Percentiles rank a stretch among this genome's conserved stretches.
These are phyloP conservation scores for Coniferiporia weirii DNA, from an alignment of 1,284 basidiomycete genomes.

Conservation along the genomic window DNA sequence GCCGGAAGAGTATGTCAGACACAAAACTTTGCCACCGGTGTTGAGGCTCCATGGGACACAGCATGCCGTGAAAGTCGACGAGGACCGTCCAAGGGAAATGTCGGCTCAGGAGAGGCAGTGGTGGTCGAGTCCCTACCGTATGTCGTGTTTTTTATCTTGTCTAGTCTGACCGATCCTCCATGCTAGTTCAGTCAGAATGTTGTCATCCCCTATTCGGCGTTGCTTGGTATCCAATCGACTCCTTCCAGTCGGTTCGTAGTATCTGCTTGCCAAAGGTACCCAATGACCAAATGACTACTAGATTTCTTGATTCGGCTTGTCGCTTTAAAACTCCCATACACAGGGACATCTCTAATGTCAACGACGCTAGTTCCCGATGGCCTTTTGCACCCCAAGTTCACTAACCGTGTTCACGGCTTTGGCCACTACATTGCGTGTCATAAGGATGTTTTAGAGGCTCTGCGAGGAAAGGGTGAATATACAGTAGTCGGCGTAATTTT, in stretches of 20 bases:
- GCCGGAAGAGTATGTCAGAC: conserved; percentile 40
- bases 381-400: conserved; percentile 59
- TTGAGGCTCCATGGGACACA: conserved; percentile 28
- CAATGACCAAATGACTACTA: conserved; percentile 24
- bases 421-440: conserved; percentile 55
- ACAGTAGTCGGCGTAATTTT: not conserved
- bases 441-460: conserved; percentile 38
- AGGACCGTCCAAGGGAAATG: conserved; percentile 51
- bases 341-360: conserved; percentile 17
- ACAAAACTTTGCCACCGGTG: conserved; percentile 53
- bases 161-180: not conserved
- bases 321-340: conserved; percentile 37
- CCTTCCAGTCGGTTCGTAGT: conserved; percentile 50
- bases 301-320: conserved; percentile 65
- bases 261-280: conserved; percentile 4
- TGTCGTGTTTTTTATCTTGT: conserved; percentile 26
- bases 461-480: conserved; percentile 32
- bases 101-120: conserved; percentile 52
- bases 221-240: conserved; percentile 46
- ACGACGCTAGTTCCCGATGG: conserved; percentile 55
- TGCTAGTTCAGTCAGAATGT: conserved; percentile 55
- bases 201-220: conserved; percentile 53
- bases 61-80: conserved; percentile 21
- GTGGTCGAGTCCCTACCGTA: conserved; percentile 73
- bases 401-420: conserved; percentile 36